Evolutionary conservation across 1,139 yeast species (phyloP), one percentile per base, ranked within the genome.

Genomic region (Zygosaccharomyces sapae): DNA sequence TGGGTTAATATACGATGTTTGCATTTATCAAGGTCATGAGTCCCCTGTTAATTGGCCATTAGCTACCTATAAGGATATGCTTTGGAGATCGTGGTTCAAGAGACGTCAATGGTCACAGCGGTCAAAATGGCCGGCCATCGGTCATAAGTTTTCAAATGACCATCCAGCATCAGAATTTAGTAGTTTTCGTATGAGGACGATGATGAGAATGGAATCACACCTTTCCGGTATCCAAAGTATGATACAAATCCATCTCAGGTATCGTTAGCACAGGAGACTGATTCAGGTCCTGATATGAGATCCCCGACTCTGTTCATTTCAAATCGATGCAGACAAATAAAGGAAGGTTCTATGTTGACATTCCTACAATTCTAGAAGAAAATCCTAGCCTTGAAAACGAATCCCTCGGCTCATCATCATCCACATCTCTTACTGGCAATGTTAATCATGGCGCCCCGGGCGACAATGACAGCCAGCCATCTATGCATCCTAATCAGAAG

Each of bases 21-120:
- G 75, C 52, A 62, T 75, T 49, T 75, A 72, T 53, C 75, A 75
- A 52, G 79, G 80, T 38, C 68, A 70, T 38, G 78, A 74, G 57
- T 72, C 76, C 25, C 76, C 76, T 47, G 63, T 74, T 47, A 74
- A 74, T 56, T 69, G 72, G 67, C 73, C 74, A 7, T 42, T 59
- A 13, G 46, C 58, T 19, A 53, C 56, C 20, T 58, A 54, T 48
- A 64, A 54, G 35, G 64, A 59, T 20, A 48, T 54, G 48, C 25
- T 62, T 7, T 29, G 43, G 30, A 54, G 60, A 41, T 45, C 55
- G 13, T 63, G 66, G 65, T 53, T 54, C 43, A 57, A 58, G 49
- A 54, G 65, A 44, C 64, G 64, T n/a, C 57, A 62, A 24, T 58
- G 63, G 61, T 46, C 51, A 40, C 50, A 44, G 8, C 30, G n/a